Base-by-base conservation (phyloP, 129 eudicot genomes). In the Sambucus nigra region DNA sequence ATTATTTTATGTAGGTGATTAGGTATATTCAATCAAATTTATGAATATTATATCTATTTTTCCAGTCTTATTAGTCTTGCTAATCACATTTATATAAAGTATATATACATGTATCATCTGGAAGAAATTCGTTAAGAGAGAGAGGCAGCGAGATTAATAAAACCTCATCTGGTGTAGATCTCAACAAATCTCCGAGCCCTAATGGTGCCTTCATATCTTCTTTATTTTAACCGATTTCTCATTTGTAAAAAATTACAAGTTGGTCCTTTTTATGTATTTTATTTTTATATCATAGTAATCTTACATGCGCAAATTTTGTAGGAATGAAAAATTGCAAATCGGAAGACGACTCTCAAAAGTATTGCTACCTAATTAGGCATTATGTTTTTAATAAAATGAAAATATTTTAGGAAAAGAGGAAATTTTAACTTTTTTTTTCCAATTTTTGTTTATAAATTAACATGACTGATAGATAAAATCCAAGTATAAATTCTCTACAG, bases 91-190 rank as follows among this genome's bases (percentile, higher is more conserved):
- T 63, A 6, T 19, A 9, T 14, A 44, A 57, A 20, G 48, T 48
- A 23, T 44, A 21, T 2, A 14, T n/a, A n/a, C n/a, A n/a, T n/a
- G n/a, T 29, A 15, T 25, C 59, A 89, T 95, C 55, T 91, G 77
- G 95, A 81, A 51, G 98, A 91, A 51, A 85, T 85, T 63, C 83
- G 98, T 21, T 95, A 91, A 63, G 85, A 81, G 70, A 76, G 95
- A 66, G 95, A 94, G 12, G 95, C 95, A 23, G 94, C 85, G 59
- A 79, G 75, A 49, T 56, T 91, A 55, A 73, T 83, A 91, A 77
- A 68, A 62, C 77, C 55, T 69, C 94, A 7, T 91, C 98, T 47
- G 94, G 94, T 29, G 82, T 88, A 19, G 98, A 91, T 82, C 94
- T 91, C 25, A 64, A 81, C 24, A 66, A 39, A 57, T 63, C 80